These are phyloP conservation scores for Porcisia deanei DNA, from an alignment of 208 protist genomes.

Conservation along the genomic window DNA sequence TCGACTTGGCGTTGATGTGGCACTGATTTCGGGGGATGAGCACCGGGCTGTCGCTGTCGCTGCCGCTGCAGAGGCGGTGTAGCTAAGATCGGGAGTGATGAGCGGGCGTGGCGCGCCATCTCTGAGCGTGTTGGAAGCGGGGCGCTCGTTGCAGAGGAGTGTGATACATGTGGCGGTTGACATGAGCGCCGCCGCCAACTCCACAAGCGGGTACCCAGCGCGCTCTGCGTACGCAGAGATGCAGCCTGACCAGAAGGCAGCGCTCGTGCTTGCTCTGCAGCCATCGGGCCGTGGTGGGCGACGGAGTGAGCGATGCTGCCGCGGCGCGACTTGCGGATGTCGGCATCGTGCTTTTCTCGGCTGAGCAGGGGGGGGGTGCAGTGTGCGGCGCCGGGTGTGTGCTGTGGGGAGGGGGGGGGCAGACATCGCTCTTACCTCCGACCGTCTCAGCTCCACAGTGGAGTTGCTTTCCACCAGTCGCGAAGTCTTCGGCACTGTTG, in stretches of 20 bases:
- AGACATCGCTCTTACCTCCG: slow-evolving; percentile 22
- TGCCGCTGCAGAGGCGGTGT: slow-evolving; percentile 10
- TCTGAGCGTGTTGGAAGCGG: neutral
- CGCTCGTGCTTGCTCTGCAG: slow-evolving; percentile 84
- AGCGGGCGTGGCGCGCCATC: slow-evolving; percentile 13
- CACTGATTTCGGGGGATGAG: slow-evolving; percentile 92
- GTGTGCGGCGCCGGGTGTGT: neutral
- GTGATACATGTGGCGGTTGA: slow-evolving; percentile 12
- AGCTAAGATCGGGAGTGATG: slow-evolving; percentile 3
- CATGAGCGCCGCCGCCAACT: slow-evolving; percentile 14
- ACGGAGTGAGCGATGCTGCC: slow-evolving; percentile 96
- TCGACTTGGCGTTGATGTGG: slow-evolving; percentile 80
- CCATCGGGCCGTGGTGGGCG: slow-evolving; percentile 92
- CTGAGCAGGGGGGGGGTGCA: neutral
- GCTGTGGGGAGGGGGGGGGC: slow-evolving; percentile 16
- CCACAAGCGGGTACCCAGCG: slow-evolving; percentile 30
- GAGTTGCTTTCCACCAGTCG: slow-evolving; percentile 17
- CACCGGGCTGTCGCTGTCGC: slow-evolving; percentile 4
- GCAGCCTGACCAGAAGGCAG: slow-evolving; percentile 53
- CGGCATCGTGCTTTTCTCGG: slow-evolving; percentile 86
- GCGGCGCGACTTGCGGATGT: slow-evolving; percentile 93
- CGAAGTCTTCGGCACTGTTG: slow-evolving; percentile 16
- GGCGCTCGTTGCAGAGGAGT: neutral
- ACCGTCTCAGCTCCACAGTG: neutral
- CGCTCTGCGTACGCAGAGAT: slow-evolving; percentile 84